Evolutionary conservation across 192 early-diverging fungal species (phyloP), one percentile per base, ranked within the genome.

Genomic region (Pilaira anomala): DNA sequence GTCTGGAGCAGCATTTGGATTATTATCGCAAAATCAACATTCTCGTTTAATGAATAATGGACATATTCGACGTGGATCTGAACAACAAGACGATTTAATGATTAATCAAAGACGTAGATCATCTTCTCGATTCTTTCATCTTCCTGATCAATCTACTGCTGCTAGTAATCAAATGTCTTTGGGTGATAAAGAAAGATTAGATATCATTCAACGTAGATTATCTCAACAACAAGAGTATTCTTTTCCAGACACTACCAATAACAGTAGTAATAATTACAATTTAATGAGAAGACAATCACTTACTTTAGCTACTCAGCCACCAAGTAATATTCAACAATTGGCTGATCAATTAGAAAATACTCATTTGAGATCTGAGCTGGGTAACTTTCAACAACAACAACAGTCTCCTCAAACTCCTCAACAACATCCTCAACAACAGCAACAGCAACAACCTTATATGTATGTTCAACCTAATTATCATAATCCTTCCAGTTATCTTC

Each of bases 1-100:
- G 3, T 84, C 86, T 5, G 84, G 85, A 11, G 85, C 83, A 2
- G 83, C 87, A 46, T 87, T 82, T 70, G 86, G 83, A 22, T 44
- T 87, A 7, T 51, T 86, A 49, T 71, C 84, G 25, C 73, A 76
- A 22, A 69, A 80, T 29, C 75, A 84, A 46, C 72, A 79, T 33
- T 45, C 72, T 45, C 72, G 70, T 48, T 54, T 76, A 29, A 45
- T 55, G 51, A 69, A 76, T 11, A 41, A 72, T 11, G 36, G 59
- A 48, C 69, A 80, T 48, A 60, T 76, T 30, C 73, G 75, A 33
- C 69, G 77, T 18, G 74, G 68, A 59, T 78, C 78, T 7, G 75
- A 76, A 33, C 77, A 76, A 19, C 78, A 77, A 44, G 33, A 36
- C 6, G 71, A 75, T 18, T 85, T 86, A 28, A 28, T 56, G 7